Percentiles rank a stretch among this genome's conserved stretches.
Conservation (phyloP, 805 yeast species). For the Myxozyma vanderwaltii region DNA sequence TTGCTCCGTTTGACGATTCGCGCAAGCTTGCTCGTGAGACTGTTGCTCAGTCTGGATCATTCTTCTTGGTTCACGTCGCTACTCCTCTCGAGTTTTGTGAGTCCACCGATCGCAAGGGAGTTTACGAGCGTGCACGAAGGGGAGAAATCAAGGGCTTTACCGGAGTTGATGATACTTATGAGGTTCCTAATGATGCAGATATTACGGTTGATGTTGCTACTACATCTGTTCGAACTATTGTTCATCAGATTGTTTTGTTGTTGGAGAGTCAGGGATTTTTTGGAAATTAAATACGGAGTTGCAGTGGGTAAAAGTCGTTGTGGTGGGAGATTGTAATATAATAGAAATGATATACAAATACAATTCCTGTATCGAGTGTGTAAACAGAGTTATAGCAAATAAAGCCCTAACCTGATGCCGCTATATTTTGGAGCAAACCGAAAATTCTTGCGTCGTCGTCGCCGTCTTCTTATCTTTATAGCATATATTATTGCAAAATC, state of each 20-base stretch:
- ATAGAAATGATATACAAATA: background rate
- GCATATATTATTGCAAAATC: no score
- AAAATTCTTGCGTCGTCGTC: background rate
- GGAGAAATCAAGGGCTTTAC: constrained; percentile 53
- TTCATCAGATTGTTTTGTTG: constrained; percentile 69
- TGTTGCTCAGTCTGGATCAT: constrained; percentile 54
- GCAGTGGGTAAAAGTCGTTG: background rate
- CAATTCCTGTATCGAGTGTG: background rate
- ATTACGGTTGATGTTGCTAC: constrained; percentile 57
- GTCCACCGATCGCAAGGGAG: constrained; percentile 54
- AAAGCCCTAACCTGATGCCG: constrained; percentile 12
- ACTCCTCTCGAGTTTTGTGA: constrained; percentile 53
- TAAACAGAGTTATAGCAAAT: background rate
- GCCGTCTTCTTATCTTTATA: background rate
- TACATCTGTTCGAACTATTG: constrained; percentile 65
- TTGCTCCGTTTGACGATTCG: constrained; percentile 51
- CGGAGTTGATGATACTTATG: constrained; percentile 52
- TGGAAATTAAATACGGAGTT: constrained; percentile 40
- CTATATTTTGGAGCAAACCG: background rate
- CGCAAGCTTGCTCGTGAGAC: constrained; percentile 49
- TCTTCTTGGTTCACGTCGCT: constrained; percentile 54
- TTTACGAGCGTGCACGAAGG: constrained; percentile 50
- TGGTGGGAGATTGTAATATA: background rate
- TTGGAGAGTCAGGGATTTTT: constrained; percentile 85
- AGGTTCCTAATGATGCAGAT: constrained; percentile 56